These are phyloP conservation scores for Podaxis sp. DNA, from an alignment of 768 basidiomycete genomes.

Conservation along the genomic window DNA sequence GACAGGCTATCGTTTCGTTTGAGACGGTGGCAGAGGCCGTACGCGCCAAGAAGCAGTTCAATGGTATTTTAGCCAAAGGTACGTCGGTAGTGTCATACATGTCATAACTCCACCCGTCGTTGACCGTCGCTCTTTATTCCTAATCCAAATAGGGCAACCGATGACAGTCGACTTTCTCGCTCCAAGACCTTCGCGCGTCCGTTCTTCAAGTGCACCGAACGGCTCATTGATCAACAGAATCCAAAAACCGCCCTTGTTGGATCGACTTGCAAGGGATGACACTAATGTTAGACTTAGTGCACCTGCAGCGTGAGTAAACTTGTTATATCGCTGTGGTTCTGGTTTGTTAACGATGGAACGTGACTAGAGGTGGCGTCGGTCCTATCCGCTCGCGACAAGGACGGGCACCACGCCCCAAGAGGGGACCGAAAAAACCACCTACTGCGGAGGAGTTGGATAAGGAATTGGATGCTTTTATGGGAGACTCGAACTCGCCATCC, in stretches of 20 bases:
- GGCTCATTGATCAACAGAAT: conserved; percentile 73
- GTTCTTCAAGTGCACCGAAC: conserved; percentile 54
- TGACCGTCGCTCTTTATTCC: neutral
- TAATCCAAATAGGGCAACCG: conserved; percentile 57
- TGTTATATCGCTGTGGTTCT: neutral
- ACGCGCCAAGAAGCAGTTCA: conserved; percentile 78
- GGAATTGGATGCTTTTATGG: conserved; percentile 88
- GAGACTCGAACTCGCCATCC: conserved; percentile 43
- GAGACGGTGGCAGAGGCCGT: conserved; percentile 79
- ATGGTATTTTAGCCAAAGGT: conserved; percentile 91
- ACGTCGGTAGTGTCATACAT: conserved; percentile 3
- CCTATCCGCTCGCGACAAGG: conserved; percentile 47
- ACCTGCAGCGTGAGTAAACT: conserved; percentile 36
- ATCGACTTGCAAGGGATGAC: conserved; percentile 59
- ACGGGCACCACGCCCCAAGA: conserved; percentile 25
- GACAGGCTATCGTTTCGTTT: conserved; percentile 77
- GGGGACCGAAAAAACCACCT: conserved; percentile 49
- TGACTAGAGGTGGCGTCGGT: conserved; percentile 36
- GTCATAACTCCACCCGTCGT: neutral
- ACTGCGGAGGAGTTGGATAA: conserved; percentile 84
- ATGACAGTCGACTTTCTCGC: conserved; percentile 71
- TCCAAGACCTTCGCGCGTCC: conserved; percentile 40
- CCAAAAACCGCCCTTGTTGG: conserved; percentile 68
- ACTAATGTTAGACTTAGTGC: conserved; percentile 29
- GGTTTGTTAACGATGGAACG: too few relatives aligned